Evolutionary conservation across 2,329 filamentous ascomycete genomes (phyloP), one percentile per base, ranked within the genome.

Genomic region (Metarhizium rileyi): DNA sequence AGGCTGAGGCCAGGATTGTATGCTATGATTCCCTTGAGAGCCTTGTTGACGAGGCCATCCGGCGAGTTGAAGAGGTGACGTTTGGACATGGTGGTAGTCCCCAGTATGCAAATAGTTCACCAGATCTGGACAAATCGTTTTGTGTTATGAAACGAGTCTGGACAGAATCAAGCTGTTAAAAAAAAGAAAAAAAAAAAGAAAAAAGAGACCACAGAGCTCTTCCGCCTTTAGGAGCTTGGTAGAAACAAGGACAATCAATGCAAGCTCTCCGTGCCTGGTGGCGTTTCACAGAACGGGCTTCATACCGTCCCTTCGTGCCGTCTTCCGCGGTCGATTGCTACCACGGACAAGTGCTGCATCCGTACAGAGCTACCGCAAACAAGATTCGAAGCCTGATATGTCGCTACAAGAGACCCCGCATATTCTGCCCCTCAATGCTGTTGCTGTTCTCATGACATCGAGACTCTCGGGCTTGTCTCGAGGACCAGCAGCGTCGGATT

Each of bases 41-140:
- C 67, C 60, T 77, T 78, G 61, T 69, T 68, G 52, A 78, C 75
- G 42, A 78, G 74, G 18, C 75, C 75, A 25, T 77, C 74, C 1
- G 74, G 55, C 16, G 75, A 75, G 51, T 72, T 61, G 59, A 76
- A 78, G 54, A 79, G 70, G 52, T 78, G 75, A 14, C 71, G 67
- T 50, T 68, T 75, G 23, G 75, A 78, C 75, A 79, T 78, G 48
- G 8, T 50, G 38, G 38, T 50, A 27, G 28, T n/a, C 47, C 35
- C 20, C 48, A 7, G 30, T 27, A 44, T 7, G 8, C 18, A n/a
- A 25, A 10, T n/a, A 18, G 38, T 33, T 20, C 20, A 16, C 20
- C 35, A 26, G 18, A 33, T 26, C 27, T 8, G 27, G 2, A 43
- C 18, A 22, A 30, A 46, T 35, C 14, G 22, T n/a, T 27, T 14